Evolutionary conservation across 2,329 filamentous ascomycete genomes (phyloP).

Genomic region (Exophiala xenobiotica): DNA sequence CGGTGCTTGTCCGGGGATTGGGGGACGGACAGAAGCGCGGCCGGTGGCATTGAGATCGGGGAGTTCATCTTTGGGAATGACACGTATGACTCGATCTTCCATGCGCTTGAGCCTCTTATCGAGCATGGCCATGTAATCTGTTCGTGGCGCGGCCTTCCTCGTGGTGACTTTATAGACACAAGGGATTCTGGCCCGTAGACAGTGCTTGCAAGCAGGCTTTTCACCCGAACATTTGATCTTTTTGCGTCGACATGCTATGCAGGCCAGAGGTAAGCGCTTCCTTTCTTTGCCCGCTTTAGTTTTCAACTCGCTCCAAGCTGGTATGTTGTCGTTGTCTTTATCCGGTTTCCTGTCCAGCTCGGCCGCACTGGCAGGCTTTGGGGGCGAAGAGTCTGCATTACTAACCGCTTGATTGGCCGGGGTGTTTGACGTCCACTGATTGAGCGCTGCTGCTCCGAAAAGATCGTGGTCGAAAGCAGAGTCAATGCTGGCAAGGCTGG

Average conservation of each 20-base stretch:
- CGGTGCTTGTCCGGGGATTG: conserved; percentile 57
- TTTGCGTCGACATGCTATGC: conserved; percentile 92
- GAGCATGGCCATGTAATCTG: conserved; percentile 98
- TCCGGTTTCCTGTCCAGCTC: conserved; percentile 34
- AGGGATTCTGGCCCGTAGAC: conserved; percentile 83
- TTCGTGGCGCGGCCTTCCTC: conserved; percentile 87
- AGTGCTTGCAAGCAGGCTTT: conserved; percentile 97
- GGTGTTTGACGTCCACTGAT: conserved; percentile 24
- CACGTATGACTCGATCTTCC: conserved; percentile 96
- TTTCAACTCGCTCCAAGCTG: conserved; percentile 78
- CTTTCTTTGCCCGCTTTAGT: conserved; percentile 94
- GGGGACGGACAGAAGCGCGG: conserved; percentile 80
- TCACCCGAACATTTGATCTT: conserved; percentile 98
- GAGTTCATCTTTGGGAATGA: conserved; percentile 82
- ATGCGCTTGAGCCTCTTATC: conserved; percentile 94
- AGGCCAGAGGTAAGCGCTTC: conserved; percentile 87
- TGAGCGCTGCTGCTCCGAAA: conserved; percentile 23
- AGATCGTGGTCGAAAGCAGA: conserved; percentile 27
- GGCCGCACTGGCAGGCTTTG: conserved; percentile 13
- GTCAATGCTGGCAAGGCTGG: conserved; percentile 28
- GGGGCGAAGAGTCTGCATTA: conserved; percentile 22
- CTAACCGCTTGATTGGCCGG: conserved; percentile 22
- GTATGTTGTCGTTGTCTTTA: conserved; percentile 58
- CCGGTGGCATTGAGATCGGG: conserved; percentile 67
- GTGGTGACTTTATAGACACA: conserved; percentile 98